These are phyloP conservation scores for Salix suchowensis DNA, from an alignment of 345 rosid species.

Conservation along the genomic window DNA sequence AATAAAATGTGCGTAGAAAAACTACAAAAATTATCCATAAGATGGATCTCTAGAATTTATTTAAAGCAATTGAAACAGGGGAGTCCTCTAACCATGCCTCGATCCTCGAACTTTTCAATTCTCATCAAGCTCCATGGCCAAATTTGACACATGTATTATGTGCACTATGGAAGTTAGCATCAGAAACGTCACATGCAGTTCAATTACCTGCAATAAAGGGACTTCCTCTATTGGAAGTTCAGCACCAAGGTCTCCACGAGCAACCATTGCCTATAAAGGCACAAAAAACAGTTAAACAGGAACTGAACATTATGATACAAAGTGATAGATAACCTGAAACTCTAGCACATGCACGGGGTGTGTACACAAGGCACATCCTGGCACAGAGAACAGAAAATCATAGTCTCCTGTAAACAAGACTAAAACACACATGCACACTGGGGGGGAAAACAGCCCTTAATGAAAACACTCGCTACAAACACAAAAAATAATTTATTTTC, in stretches of 20 bases:
- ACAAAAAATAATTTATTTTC: background rate
- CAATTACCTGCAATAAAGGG: constrained; percentile 81
- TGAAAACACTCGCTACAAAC: background rate
- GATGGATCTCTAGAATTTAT: background rate
- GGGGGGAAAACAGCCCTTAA: background rate
- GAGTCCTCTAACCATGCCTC: background rate
- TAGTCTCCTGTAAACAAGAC: background rate
- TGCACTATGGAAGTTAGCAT: background rate
- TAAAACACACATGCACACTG: background rate
- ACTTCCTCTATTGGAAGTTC: constrained; percentile 99
- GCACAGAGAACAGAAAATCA: background rate
- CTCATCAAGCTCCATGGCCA: background rate
- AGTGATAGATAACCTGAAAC: background rate
- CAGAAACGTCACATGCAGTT: background rate
- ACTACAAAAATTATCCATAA: background rate
- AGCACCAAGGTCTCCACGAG: constrained; percentile 99
- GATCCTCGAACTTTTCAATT: background rate
- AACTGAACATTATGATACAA: background rate
- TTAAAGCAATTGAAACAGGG: background rate
- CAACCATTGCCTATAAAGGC: constrained; percentile 85
- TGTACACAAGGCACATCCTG: too few species aligned
- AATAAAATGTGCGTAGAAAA: background rate
- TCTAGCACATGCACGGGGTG: background rate
- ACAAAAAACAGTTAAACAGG: background rate
- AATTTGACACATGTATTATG: background rate